Evolutionary conservation across 2,329 filamentous ascomycete species (phyloP), one percentile per base, ranked within the genome.

Genomic region (Ampelomyces quisqualis): DNA sequence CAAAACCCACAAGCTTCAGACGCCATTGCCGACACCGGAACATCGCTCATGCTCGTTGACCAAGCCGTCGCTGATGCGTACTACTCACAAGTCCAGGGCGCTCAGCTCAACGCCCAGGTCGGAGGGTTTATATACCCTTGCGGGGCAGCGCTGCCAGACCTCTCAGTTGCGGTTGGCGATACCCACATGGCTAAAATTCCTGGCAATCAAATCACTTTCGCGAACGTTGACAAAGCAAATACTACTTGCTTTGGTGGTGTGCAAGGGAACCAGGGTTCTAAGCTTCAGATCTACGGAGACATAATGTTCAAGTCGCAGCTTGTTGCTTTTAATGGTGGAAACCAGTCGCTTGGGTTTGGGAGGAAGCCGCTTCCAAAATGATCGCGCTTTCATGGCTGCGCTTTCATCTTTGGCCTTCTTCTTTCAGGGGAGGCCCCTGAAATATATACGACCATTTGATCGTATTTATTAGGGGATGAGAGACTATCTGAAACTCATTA

Each of bases 171-270:
- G 18, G 74, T 85, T 20, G 82, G 81, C 21, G 74, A 74, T 30
- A 66, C 57, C 21, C 78, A 77, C 64, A 78, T 76, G 74, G 81
- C 81, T 11, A 76, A 68, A 24, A 70, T 83, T 23, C 75, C 73
- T 40, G 80, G 79, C 5, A 58, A 60, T 17, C 72, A 60, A 43
- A 59, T 71, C 47, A 70, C 60, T 6, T 70, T 70, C 34, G 64
- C 69, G 7, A 45, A 61, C 6, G 63, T 68, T 21, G 68, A 70
- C 29, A 28, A 61, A 26, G 58, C 60, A 27, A 70, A 70, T 35
- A 73, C 73, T 28, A 79, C 72, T 40, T 88, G 84, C 72, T 86
- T 84, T 52, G 84, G 83, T 45, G 84, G 82, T 53, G 68, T 88
- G 13, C 84, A 88, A 69, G 74, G 77, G 21, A 79, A 78, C 32